A percentile compares a stretch with the other conserved stretches of the same genome.
phyloP scores from a whole-genome alignment of 2,329 filamentous ascomycete species.

The Diplodia seriata region DNA sequence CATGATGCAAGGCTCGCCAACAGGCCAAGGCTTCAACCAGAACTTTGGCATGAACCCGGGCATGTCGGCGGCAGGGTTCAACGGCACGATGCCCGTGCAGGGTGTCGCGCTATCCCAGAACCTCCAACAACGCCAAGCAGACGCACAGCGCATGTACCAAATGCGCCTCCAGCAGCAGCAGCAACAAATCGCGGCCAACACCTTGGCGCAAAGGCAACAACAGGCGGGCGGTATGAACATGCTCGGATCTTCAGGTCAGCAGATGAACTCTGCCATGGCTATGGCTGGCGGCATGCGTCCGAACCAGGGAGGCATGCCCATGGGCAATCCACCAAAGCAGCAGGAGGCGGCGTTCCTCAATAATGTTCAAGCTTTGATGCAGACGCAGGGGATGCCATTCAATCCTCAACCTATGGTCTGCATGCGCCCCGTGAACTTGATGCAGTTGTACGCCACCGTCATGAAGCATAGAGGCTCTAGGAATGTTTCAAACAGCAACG shows the following conservation, averaged over 20 bases:
- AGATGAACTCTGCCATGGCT: constrained; percentile 35
- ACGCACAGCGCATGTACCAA: constrained; percentile 82
- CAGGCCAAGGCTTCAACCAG: constrained; percentile 48
- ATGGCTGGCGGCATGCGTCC: constrained; percentile 32
- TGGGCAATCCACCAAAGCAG: constrained; percentile 22
- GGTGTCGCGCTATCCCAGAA: constrained; percentile 59
- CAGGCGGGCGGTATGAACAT: constrained; percentile 47
- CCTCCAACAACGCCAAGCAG: constrained; percentile 57
- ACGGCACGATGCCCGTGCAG: constrained; percentile 56
- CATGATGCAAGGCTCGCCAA: constrained; percentile 43
- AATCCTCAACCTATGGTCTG: constrained; percentile 76
- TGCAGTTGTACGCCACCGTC: constrained; percentile 79
- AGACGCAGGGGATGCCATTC: constrained; percentile 72
- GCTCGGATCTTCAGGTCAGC: constrained; percentile 43
- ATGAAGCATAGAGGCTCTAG: constrained; percentile 80
- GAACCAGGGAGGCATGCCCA: constrained; percentile 32
- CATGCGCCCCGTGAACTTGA: constrained; percentile 75
- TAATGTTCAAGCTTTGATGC: constrained; percentile 79
- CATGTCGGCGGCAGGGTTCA: constrained; percentile 38
- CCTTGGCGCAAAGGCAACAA: constrained; percentile 48
- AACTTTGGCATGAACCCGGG: constrained; percentile 45
- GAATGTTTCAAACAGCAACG: constrained; percentile 70
- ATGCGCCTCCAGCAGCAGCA: constrained; percentile 81
- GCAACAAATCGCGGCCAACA: constrained; percentile 61
- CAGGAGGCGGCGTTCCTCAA: constrained; percentile 61